Conservation (phyloP, 2,329 filamentous ascomycete genomes). For the Sporothrix pallida region DNA sequence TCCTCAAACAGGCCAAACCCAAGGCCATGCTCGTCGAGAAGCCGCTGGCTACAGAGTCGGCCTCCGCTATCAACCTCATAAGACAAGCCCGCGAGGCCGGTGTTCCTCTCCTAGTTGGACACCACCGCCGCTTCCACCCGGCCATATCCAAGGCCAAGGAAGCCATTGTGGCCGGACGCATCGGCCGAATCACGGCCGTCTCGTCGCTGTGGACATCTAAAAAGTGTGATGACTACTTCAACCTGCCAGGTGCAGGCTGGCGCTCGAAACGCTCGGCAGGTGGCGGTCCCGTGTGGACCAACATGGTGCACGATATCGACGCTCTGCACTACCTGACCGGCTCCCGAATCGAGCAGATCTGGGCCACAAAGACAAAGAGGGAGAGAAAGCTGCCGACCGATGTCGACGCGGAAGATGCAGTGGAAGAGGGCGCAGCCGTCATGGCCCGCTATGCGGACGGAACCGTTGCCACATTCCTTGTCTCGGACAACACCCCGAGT, state of each 20-base stretch:
- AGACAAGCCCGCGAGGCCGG: not conserved
- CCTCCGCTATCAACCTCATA: not conserved
- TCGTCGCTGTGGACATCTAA: constrained; percentile 10
- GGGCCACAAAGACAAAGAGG: not conserved
- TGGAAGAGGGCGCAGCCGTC: constrained; percentile 9
- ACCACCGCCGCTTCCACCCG: constrained; percentile 20
- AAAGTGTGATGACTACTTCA: constrained; percentile 21
- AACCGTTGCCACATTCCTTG: not conserved
- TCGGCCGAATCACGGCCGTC: not conserved
- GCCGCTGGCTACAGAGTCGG: not conserved
- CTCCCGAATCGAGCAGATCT: not conserved
- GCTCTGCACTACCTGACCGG: constrained; percentile 18
- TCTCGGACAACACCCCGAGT: constrained; percentile 25
- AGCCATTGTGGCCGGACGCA: not conserved
- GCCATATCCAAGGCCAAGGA: not conserved
- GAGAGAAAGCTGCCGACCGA: not conserved
- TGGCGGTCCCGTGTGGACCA: constrained; percentile 10
- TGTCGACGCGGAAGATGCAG: not conserved
- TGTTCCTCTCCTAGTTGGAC: not conserved
- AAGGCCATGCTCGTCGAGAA: constrained; percentile 15
- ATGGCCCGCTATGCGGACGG: constrained; percentile 6
- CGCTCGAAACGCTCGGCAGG: not conserved
- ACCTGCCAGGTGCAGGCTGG: not conserved
- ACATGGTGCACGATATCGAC: constrained; percentile 17
- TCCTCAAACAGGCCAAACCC: not conserved